Percentiles rank a stretch among this genome's conserved stretches.
These are phyloP conservation scores for Corylus avellana DNA, from an alignment of 306 rosid species.

Conservation along the genomic window DNA sequence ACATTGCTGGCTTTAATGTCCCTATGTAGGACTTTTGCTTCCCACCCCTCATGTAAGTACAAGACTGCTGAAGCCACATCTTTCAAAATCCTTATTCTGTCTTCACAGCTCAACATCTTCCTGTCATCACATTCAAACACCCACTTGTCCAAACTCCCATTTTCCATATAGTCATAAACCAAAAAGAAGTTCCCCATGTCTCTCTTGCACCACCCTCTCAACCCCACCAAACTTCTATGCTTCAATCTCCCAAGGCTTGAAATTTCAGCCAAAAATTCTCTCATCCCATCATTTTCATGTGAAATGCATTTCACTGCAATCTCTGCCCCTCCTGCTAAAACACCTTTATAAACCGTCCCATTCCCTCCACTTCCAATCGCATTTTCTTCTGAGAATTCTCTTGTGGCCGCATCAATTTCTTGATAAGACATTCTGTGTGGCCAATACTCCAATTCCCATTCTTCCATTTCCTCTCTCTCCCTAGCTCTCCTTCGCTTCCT, in stretches of 20 bases:
- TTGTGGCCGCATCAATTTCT: constrained; percentile 67
- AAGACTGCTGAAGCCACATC: constrained; percentile 68
- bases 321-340: constrained; percentile 53
- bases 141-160: constrained; percentile 78
- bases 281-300: constrained; percentile 64
- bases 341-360: constrained; percentile 80
- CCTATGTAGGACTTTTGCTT: constrained; percentile 68
- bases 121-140: constrained; percentile 53
- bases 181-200: constrained; percentile 64
- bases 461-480: constrained; percentile 77
- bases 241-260: constrained; percentile 83
- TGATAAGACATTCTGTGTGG: constrained; percentile 69
- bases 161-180: constrained; percentile 82
- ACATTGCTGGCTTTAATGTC: constrained; percentile 94
- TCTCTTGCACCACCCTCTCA: constrained; percentile 86
- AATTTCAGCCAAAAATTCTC: constrained; percentile 81
- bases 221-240: constrained; percentile 70
- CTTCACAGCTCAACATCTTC: constrained; percentile 45
- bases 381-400: constrained; percentile 59
- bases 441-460: constrained; percentile 96
- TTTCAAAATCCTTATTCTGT: constrained; percentile 63
- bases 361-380: constrained; percentile 87
- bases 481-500: constrained; percentile 37
- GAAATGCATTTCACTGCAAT: constrained; percentile 80
- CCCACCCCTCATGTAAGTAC: constrained; percentile 94